phyloP scores from a whole-genome alignment of 148 eudicot genomes.

The Rhododendron griersonianum region DNA sequence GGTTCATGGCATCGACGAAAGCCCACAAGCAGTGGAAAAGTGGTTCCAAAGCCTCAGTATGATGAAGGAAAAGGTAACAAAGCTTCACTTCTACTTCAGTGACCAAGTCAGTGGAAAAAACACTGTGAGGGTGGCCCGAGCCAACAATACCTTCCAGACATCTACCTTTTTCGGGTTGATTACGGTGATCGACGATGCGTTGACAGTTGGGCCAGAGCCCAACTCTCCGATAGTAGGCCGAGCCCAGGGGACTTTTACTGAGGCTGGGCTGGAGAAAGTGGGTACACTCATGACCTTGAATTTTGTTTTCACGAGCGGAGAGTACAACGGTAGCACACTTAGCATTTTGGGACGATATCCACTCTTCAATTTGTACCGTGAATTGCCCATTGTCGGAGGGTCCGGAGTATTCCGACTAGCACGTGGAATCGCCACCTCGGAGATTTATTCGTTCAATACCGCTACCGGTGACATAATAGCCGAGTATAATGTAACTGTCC shows the following conservation, averaged over 20 bases:
- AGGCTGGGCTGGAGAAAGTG: constrained; percentile 9
- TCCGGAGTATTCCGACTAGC: constrained; percentile 39
- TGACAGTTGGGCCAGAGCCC: constrained; percentile 18
- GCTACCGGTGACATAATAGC: constrained; percentile 26
- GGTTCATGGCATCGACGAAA: constrained; percentile 1
- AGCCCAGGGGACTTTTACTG: constrained; percentile 14
- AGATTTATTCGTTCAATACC: constrained; percentile 21
- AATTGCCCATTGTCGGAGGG: constrained; percentile 43
- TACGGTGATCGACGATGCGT: background rate
- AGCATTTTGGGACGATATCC: constrained; percentile 28
- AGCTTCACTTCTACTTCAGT: constrained; percentile 34
- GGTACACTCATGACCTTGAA: constrained; percentile 17
- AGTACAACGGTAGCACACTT: constrained; percentile 26
- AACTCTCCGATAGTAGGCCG: constrained; percentile 18
- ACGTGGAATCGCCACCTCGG: constrained; percentile 16
- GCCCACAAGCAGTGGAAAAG: constrained; percentile 1
- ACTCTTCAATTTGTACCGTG: constrained; percentile 13
- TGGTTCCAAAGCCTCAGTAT: constrained; percentile 21
- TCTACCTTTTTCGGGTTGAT: constrained; percentile 5
- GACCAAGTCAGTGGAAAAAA: constrained; percentile 11
- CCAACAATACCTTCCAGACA: background rate
- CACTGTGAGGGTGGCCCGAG: constrained; percentile 4
- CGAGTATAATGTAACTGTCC: constrained; percentile 32
- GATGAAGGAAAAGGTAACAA: constrained; percentile 17
- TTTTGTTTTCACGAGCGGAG: constrained; percentile 23